Conservation (phyloP, 2,329 filamentous ascomycete genomes). For the Talaromyces sp. region DNA sequence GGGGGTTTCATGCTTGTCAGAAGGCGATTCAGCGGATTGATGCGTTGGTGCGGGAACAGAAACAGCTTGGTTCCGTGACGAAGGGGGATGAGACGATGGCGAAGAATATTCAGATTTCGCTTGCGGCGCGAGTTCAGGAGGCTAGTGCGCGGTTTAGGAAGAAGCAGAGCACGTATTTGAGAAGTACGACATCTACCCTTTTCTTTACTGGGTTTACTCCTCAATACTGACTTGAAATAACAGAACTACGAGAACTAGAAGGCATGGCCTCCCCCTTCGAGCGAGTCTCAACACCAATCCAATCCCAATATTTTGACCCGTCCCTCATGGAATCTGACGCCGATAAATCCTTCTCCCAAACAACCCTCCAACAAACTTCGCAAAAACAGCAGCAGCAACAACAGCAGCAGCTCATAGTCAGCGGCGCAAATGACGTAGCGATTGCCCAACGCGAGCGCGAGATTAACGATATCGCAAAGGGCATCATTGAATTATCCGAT, state of each 20-base stretch:
- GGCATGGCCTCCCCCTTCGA: conserved; percentile 53
- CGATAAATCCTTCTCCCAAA: conserved; percentile 86
- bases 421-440: conserved; percentile 65
- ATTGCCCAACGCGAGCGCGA: conserved; percentile 92
- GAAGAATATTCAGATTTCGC: conserved; percentile 86
- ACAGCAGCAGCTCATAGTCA: conserved; percentile 1
- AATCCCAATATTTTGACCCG: conserved; percentile 72
- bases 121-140: conserved; percentile 84
- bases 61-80: conserved; percentile 63
- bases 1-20: conserved; percentile 84
- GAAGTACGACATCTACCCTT: conserved; percentile 57
- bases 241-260: conserved; percentile 70
- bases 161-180: conserved; percentile 94
- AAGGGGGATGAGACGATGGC: conserved; percentile 92
- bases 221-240: not conserved
- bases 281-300: conserved; percentile 45
- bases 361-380: conserved; percentile 73
- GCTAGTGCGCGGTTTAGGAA: conserved; percentile 89
- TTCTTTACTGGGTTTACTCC: not conserved
- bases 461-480: conserved; percentile 96
- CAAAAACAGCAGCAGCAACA: conserved; percentile 42
- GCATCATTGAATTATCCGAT: conserved; percentile 93
- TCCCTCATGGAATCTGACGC: conserved; percentile 90
- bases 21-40: conserved; percentile 83
- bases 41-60: conserved; percentile 75